Evolutionary conservation across 495 filamentous ascomycete genomes (phyloP).

Genomic region (Podospora pseudoanserina): DNA sequence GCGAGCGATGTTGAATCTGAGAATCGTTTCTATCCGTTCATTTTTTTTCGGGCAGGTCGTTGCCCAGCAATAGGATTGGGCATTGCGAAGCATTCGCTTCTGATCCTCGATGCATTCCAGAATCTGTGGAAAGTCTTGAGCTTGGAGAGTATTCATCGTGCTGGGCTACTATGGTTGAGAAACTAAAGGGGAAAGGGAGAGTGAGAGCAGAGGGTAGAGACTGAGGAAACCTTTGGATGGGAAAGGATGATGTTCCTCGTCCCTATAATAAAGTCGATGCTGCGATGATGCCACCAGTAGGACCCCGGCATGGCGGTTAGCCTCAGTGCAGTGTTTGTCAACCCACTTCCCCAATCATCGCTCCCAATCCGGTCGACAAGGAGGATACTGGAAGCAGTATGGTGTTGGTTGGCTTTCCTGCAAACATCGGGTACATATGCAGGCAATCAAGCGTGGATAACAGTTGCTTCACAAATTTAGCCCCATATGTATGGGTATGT

Average conservation of each 20-base stretch:
- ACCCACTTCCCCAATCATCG: neutral
- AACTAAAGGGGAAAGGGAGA: neutral
- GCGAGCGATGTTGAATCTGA: neutral
- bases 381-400: neutral
- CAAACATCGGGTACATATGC: neutral
- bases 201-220: neutral
- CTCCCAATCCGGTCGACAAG: neutral
- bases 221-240: neutral
- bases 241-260: neutral
- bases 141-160: neutral
- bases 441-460: neutral
- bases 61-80: neutral
- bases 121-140: neutral
- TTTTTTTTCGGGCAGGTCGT: neutral
- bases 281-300: neutral
- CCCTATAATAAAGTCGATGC: neutral
- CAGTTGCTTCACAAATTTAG: neutral
- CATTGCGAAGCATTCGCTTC: neutral
- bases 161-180: neutral
- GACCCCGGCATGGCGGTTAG: neutral
- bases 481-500: too few species aligned
- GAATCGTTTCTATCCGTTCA: neutral
- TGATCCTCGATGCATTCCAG: neutral
- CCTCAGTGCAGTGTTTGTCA: neutral
- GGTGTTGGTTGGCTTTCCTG: neutral